Evolutionary conservation across 176 grass and related monocot genomes (phyloP).

Genomic region (Carex cristatella): DNA sequence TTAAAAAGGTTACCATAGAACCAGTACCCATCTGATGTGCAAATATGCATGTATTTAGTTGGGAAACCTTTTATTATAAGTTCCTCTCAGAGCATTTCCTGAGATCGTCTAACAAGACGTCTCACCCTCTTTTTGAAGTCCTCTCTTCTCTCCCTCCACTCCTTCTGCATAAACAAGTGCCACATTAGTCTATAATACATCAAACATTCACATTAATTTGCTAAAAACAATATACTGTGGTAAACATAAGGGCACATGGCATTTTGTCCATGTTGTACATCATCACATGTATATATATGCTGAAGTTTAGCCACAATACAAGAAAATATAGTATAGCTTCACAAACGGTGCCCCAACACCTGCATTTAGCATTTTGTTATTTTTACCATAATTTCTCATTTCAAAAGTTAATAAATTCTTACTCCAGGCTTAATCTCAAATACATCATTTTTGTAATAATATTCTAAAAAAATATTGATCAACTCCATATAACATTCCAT

Average conservation of each 20-base stretch:
- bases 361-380: neutral
- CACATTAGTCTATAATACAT: neutral
- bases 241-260: neutral
- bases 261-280: neutral
- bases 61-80: neutral
- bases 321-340: neutral
- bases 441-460: neutral
- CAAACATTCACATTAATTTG: neutral
- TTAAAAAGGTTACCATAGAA: constrained; percentile 10
- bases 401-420: neutral
- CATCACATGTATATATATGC: neutral
- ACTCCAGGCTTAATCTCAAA: neutral
- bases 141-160: constrained; percentile 85
- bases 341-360: neutral
- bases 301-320: neutral
- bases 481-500: neutral
- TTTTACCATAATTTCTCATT: neutral
- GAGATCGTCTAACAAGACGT: constrained; percentile 58
- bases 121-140: constrained; percentile 94
- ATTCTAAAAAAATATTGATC: neutral
- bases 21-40: constrained; percentile 2
- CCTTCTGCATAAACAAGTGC: constrained; percentile 52
- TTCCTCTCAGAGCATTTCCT: constrained; percentile 84
- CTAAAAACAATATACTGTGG: neutral
- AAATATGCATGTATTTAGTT: neutral